Evolutionary conservation across 1,284 basidiomycete genomes (phyloP).

Genomic region (Ustilago trichophora): DNA sequence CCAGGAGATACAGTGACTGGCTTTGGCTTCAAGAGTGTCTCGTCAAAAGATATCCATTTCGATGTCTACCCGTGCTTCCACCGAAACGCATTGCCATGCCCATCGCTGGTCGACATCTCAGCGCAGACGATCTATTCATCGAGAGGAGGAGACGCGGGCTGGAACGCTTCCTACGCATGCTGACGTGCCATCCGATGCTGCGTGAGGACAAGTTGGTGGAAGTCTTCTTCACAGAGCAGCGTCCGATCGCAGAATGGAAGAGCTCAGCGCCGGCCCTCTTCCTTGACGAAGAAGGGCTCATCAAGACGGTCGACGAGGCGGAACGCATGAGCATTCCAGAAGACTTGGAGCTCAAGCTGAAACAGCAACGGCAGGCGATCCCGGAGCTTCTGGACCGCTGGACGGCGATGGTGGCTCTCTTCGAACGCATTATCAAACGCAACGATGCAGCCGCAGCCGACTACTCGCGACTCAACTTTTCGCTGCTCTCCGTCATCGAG

Average conservation of each 20-base stretch:
- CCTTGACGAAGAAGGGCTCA: slow-evolving; percentile 40
- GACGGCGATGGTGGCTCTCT: slow-evolving; percentile 41
- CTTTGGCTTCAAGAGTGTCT: slow-evolving; percentile 50
- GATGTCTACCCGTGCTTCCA: slow-evolving; percentile 48
- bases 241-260: slow-evolving; percentile 35
- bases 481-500: slow-evolving; percentile 37
- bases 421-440: slow-evolving; percentile 45
- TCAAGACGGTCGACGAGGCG: slow-evolving; percentile 39
- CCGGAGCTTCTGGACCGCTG: slow-evolving; percentile 43
- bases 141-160: slow-evolving; percentile 40
- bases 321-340: slow-evolving; percentile 47
- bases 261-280: slow-evolving; percentile 40
- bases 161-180: slow-evolving; percentile 41
- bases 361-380: slow-evolving; percentile 37
- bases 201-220: slow-evolving; percentile 43
- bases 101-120: slow-evolving; percentile 40
- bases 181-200: slow-evolving; percentile 43
- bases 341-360: slow-evolving; percentile 41
- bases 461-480: slow-evolving; percentile 45
- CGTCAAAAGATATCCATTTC: slow-evolving; percentile 50
- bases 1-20: slow-evolving; percentile 54
- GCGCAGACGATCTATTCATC: slow-evolving; percentile 44
- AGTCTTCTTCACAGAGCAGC: slow-evolving; percentile 41
- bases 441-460: slow-evolving; percentile 47
- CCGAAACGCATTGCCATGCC: slow-evolving; percentile 50